Conservation (phyloP, 164 flowering plant genomes). For the Malania oleifera region DNA sequence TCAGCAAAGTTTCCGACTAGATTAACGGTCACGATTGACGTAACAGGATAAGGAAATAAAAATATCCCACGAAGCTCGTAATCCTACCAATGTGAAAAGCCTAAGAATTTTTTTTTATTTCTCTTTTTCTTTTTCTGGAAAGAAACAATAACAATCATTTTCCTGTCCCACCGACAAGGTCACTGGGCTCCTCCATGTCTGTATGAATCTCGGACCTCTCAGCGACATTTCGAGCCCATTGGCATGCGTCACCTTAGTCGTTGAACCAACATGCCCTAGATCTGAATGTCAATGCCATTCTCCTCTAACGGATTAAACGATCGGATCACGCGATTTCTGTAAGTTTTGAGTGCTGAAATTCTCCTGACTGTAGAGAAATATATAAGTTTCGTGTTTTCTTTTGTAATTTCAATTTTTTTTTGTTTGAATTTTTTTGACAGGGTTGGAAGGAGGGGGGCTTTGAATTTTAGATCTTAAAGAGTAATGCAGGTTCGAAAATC, state of each 20-base stretch:
- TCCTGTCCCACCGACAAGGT: not conserved
- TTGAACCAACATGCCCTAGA: not conserved
- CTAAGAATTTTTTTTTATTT: no score
- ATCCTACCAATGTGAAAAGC: no score
- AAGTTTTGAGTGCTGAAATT: not conserved
- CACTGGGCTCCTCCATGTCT: not conserved
- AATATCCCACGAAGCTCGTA: no score
- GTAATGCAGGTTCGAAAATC: constrained; percentile 4
- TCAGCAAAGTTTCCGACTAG: no score
- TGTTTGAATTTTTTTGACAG: not conserved
- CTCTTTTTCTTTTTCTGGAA: no score
- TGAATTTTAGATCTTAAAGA: constrained; percentile 9
- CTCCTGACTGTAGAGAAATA: not conserved
- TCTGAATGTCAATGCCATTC: not conserved
- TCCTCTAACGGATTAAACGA: not conserved
- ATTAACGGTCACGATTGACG: no score
- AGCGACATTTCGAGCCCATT: not conserved
- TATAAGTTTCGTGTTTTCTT: not conserved
- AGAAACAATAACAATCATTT: not conserved
- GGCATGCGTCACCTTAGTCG: not conserved
- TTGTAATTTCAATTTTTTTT: not conserved
- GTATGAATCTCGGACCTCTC: not conserved
- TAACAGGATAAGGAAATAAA: no score
- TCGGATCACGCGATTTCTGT: not conserved
- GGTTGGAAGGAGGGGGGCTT: not conserved